Base-by-base conservation (phyloP, 2,329 filamentous ascomycete genomes). In the Pseudopithomyces maydicus region DNA sequence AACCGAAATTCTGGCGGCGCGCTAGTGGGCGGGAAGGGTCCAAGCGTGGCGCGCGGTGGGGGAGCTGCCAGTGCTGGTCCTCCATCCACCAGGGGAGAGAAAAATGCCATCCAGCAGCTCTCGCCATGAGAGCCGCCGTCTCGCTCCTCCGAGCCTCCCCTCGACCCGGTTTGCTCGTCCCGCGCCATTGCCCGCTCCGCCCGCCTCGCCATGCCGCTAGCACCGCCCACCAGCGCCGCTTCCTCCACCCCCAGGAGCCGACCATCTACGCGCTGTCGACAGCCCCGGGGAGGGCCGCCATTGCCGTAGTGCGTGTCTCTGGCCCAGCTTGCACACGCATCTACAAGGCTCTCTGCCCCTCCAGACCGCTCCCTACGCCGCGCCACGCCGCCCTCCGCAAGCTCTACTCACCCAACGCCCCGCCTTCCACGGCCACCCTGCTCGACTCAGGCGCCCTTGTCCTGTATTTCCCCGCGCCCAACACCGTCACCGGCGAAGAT, bases 201-300 rank as follows among this genome's bases (percentile, higher is more conserved):
- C 10, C 32, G 23, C 15, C 20, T 29, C 26, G 4, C 26, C 26
- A 29, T 29, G 26, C 8, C 26, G 26, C 26, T 29, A 29, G 26
- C 26, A 29, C 8, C 8, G 26, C 26, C 26, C 26, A 29, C 26
- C 45, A 32, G 26, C 36, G 22, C 17, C 43, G 33, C 5, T 23
- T 43, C 2, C 59, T 63, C 50, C 66, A 72, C 53, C 26, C 53
- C 15, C 23, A 67, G 8, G 72, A 74, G 12, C 68, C 70, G 15
- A 98, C 94, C 1, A 96, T 99, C 52, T 98, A 96, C 75, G 95
- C 95, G 0, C 80, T 98, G 0, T 97, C 94, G 0, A 96, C 93
- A 0, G 92, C 91, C 0, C 81, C 89, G 11, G 95, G 94, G 1
- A 88, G 88, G 71, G 92, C 92, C 42, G 95, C 92, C 1, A 97